phyloP scores from a whole-genome alignment of 495 filamentous ascomycete species.

The Opeltia flavorubescens region DNA sequence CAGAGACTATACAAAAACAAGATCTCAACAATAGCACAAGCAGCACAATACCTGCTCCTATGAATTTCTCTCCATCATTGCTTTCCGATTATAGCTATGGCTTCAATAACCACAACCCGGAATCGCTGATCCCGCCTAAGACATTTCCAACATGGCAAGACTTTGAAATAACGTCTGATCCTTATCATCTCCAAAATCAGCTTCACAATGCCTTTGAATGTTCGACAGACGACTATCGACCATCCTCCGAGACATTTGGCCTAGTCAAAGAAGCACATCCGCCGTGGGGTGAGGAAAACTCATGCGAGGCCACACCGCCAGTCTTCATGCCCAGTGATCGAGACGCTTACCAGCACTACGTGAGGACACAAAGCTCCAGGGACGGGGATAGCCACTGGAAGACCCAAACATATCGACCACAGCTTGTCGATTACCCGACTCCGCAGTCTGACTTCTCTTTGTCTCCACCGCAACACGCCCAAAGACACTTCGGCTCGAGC shows the following conservation, averaged over 20 bases:
- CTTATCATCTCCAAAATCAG: neutral
- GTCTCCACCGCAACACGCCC: neutral
- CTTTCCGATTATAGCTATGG: neutral
- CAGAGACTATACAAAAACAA: neutral
- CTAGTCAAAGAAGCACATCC: neutral
- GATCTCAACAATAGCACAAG: neutral
- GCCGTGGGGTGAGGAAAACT: too few species aligned
- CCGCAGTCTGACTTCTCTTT: neutral
- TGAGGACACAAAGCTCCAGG: too few species aligned
- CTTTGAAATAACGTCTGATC: neutral
- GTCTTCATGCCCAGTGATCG: too few species aligned
- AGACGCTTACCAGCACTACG: too few species aligned
- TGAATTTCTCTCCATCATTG: neutral
- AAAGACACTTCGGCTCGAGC: neutral
- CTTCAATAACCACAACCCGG: neutral
- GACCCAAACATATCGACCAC: neutral
- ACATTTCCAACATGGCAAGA: neutral
- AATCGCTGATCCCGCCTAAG: neutral
- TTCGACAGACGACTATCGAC: neutral
- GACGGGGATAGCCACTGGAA: neutral
- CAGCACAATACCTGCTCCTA: neutral
- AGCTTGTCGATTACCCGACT: neutral
- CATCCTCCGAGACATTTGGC: neutral
- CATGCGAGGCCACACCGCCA: too few species aligned
- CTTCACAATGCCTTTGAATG: neutral